A percentile compares a stretch with the other conserved stretches of the same genome.
Conservation (phyloP, 2,329 filamentous ascomycete species). For the Ramichloridium luteum region DNA sequence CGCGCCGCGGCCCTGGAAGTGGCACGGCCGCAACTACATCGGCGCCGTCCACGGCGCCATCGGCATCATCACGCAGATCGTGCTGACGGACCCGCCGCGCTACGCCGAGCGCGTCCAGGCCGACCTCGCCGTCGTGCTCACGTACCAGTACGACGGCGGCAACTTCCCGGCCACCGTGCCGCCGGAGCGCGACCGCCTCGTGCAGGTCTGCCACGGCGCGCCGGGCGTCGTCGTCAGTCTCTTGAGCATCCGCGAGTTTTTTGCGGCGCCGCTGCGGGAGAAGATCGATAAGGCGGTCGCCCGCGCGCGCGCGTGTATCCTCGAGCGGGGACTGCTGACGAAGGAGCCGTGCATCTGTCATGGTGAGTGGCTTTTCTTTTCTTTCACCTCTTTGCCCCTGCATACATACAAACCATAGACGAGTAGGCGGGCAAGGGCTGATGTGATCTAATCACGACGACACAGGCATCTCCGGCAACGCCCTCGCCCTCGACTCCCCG, state of each 20-base stretch:
- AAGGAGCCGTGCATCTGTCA: slow-evolving; percentile 57
- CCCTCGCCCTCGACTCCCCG: slow-evolving; percentile 41
- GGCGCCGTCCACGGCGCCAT: slow-evolving; percentile 57
- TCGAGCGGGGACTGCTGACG: slow-evolving; percentile 46
- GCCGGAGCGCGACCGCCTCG: slow-evolving; percentile 37
- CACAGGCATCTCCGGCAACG: slow-evolving; percentile 49
- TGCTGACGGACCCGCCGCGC: slow-evolving; percentile 44
- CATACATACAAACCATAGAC: no score
- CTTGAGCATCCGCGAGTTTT: slow-evolving; percentile 42
- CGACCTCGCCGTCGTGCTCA: slow-evolving; percentile 44
- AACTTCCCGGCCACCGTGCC: slow-evolving; percentile 51
- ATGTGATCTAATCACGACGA: slow-evolving; percentile 2
- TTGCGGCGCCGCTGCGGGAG: slow-evolving; percentile 41
- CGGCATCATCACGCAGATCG: slow-evolving; percentile 58
- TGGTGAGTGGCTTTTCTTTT: slow-evolving; percentile 20
- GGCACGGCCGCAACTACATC: slow-evolving; percentile 50
- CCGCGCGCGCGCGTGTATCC: slow-evolving; percentile 41
- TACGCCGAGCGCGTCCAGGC: slow-evolving; percentile 43
- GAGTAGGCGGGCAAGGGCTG: not conserved
- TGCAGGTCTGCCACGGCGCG: slow-evolving; percentile 58
- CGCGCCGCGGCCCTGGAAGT: slow-evolving; percentile 47
- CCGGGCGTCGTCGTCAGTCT: slow-evolving; percentile 51
- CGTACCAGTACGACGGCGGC: slow-evolving; percentile 47
- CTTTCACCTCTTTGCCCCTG: no score
- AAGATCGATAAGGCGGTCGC: slow-evolving; percentile 43